Base-by-base conservation (phyloP, 805 yeast genomes). In the Suhomyces emberorum region DNA sequence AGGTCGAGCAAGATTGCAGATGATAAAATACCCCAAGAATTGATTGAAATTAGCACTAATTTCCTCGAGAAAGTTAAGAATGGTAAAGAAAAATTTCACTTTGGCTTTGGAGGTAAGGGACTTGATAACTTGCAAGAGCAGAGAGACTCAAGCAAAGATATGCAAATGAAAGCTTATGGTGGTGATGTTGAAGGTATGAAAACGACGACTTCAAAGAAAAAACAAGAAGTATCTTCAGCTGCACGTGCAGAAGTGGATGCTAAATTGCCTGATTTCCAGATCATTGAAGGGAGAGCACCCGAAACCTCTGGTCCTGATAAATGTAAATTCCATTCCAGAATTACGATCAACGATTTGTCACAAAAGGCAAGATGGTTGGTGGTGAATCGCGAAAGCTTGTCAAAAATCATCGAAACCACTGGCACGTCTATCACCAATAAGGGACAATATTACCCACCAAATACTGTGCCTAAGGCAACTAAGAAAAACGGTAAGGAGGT, bases 81-180 rank as follows among this genome's bases (percentile, higher is more conserved):
- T 2, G 96, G 95, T 0, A 79, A 81, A 36, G 76, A 65, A 22
- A 81, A 72, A 52, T 69, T 76, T 39, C 72, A 76, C 17, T 75
- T 78, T 37, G 98, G 98, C 0, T 93, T 88, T 64, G 95, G 96
- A 3, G 98, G 98, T 15, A 82, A 84, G 47, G 98, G 98, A 1
- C 68, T 89, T 35, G 91, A 82, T 29, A 83, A 82, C 43, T 63
- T 89, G 28, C 89, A 86, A 41, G 77, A 78, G 41, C 57, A 70
- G 6, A 61, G 93, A 39, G 74, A 74, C 28, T 68, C 68, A 32
- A 67, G 72, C 30, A 64, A 76, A 41, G 65, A 65, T 37, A 39
- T 71, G 20, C 83, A 81, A 48, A 61, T 76, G 35, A 64, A 63
- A 39, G 65, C 74, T 7, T 74, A 65, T 49, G 78, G 74, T 15